Conservation (phyloP, 2,329 filamentous ascomycete species). For the Clonostachys rosea region DNA sequence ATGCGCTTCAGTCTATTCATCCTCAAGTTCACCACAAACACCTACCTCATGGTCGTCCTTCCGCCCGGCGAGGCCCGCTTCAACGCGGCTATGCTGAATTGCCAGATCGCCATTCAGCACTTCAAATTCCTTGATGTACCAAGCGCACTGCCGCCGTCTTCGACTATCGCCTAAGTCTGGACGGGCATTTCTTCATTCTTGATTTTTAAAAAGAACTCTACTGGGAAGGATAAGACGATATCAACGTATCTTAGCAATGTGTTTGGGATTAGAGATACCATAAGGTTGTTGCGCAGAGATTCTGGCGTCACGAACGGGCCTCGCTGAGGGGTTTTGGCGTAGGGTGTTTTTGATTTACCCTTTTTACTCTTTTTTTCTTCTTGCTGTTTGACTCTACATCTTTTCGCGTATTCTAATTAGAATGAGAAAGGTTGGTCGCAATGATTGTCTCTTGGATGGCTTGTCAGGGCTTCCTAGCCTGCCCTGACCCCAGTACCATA, state of each 20-base stretch:
- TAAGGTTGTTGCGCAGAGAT: not conserved
- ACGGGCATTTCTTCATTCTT: not conserved
- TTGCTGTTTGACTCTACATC: too few species aligned
- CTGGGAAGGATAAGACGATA: not conserved
- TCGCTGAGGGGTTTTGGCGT: too few species aligned
- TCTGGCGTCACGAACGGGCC: too few species aligned
- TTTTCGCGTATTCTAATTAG: too few species aligned
- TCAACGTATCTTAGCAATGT: not conserved
- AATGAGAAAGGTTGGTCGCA: too few species aligned
- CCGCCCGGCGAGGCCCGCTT: constrained; percentile 88
- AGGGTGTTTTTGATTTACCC: too few species aligned
- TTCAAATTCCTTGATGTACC: constrained; percentile 65
- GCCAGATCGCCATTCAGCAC: constrained; percentile 77
- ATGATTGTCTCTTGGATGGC: too few species aligned
- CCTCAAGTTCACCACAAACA: constrained; percentile 94
- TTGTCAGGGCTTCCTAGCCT: too few species aligned
- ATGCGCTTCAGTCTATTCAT: constrained; percentile 88
- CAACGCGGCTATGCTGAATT: constrained; percentile 87
- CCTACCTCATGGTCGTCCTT: constrained; percentile 88
- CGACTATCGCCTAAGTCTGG: not conserved
- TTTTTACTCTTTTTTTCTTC: too few species aligned
- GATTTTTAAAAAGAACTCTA: not conserved
- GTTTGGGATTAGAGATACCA: constrained; percentile 5
- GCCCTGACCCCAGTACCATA: too few species aligned
- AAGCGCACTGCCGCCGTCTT: constrained; percentile 9